phyloP scores from a whole-genome alignment of 1,284 basidiomycete genomes.

The Cutaneotrichosporon spelunceum region DNA sequence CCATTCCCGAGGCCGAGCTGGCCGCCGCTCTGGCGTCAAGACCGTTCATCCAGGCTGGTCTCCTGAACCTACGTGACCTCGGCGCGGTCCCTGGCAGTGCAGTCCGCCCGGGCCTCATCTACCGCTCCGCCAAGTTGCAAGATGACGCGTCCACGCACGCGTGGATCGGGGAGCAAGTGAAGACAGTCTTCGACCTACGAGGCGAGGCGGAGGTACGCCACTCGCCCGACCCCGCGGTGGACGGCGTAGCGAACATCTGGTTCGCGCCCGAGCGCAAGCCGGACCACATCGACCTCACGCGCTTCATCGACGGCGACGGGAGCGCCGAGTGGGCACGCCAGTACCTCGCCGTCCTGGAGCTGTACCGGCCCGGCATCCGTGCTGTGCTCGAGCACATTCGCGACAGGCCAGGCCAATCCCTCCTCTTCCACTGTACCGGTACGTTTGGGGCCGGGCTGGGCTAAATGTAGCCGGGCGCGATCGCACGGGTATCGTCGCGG shows the following conservation, averaged over 20 bases:
- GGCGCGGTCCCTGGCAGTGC: conserved; percentile 13
- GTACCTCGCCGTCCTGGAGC: conserved; percentile 11
- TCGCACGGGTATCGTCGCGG: conserved; percentile 20
- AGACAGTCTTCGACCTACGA: conserved; percentile 20
- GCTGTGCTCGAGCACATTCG: conserved; percentile 21
- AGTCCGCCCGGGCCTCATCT: conserved; percentile 9
- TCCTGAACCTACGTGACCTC: conserved; percentile 23
- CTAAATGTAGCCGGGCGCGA: conserved; percentile 20
- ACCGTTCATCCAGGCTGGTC: conserved; percentile 14
- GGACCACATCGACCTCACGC: conserved; percentile 2
- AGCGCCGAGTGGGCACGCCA: conserved; percentile 12
- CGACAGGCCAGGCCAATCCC: conserved; percentile 8
- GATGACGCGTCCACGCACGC: conserved; percentile 3
- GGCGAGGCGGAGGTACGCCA: conserved; percentile 7
- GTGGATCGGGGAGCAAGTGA: conserved; percentile 16
- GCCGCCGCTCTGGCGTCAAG: conserved; percentile 5
- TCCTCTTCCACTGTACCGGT: conserved; percentile 25
- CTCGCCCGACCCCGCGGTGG: conserved; percentile 12
- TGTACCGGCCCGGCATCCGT: conserved; percentile 8
- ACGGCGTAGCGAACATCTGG: conserved; percentile 12
- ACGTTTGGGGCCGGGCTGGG: neutral
- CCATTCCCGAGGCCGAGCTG: conserved; percentile 7
- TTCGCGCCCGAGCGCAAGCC: conserved; percentile 1
- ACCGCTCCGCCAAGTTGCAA: conserved; percentile 13
- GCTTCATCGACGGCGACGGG: conserved; percentile 18